These are phyloP conservation scores for Phyllosticta citriasiana DNA, from an alignment of 2,329 filamentous ascomycete genomes.

Conservation along the genomic window DNA sequence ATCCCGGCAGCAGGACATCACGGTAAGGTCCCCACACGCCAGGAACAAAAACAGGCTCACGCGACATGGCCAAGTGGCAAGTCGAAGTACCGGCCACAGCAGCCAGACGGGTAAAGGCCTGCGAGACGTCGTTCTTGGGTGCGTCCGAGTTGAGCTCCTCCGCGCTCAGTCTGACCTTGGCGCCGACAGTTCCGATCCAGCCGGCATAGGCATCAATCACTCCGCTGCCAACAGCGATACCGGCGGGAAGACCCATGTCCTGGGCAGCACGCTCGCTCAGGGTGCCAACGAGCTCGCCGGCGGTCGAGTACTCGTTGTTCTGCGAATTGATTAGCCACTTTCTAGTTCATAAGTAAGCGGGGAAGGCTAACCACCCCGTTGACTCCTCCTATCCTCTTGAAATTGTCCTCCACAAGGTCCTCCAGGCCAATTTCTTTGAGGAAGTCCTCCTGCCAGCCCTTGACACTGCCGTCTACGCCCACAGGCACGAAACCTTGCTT, in stretches of 20 bases:
- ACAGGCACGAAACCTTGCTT: constrained; percentile 96
- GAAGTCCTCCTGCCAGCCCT: constrained; percentile 97
- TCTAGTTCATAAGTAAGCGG: constrained; percentile 14
- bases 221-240: constrained; percentile 87
- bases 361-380: constrained; percentile 74
- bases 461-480: constrained; percentile 93
- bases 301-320: constrained; percentile 87
- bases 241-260: constrained; percentile 74
- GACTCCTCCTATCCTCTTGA: constrained; percentile 88
- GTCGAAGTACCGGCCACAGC: constrained; percentile 95
- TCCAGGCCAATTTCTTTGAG: constrained; percentile 75
- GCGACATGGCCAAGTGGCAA: constrained; percentile 93
- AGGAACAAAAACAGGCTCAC: constrained; percentile 82
- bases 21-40: constrained; percentile 97
- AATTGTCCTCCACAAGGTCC: constrained; percentile 76
- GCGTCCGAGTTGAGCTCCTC: constrained; percentile 57
- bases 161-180: constrained; percentile 69
- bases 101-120: constrained; percentile 86
- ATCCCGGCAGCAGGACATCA: constrained; percentile 82
- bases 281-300: constrained; percentile 79
- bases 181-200: constrained; percentile 98
- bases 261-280: constrained; percentile 73
- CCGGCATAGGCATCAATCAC: constrained; percentile 98
- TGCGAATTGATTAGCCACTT: constrained; percentile 36
- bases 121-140: constrained; percentile 74